Evolutionary conservation across 495 filamentous ascomycete species (phyloP).

Genomic region (Glarea lozoyensis): DNA sequence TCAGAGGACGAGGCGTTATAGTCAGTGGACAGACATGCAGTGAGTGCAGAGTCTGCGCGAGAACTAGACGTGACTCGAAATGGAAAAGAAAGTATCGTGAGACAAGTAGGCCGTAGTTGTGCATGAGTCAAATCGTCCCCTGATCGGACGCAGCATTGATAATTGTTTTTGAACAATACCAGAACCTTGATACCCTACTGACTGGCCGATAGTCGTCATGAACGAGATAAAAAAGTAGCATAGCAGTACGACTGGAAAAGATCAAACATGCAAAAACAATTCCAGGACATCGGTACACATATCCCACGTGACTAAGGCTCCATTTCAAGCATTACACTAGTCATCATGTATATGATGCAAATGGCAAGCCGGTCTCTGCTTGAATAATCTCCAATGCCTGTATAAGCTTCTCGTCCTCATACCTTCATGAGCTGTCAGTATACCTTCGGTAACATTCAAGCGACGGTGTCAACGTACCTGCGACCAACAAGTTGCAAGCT

Average conservation of each 20-base stretch:
- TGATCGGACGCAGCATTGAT: too few species aligned
- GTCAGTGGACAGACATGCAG: background rate
- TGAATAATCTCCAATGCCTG: conserved; percentile 25
- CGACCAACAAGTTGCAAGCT: conserved; percentile 44
- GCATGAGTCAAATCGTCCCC: too few species aligned
- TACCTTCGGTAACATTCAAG: background rate
- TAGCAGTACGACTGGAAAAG: too few species aligned
- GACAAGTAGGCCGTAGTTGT: too few species aligned
- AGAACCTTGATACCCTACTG: too few species aligned
- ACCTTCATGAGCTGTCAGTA: conserved; percentile 14
- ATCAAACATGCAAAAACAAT: too few species aligned
- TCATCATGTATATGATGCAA: conserved; percentile 17
- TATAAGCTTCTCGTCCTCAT: conserved; percentile 33
- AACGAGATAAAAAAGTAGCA: too few species aligned
- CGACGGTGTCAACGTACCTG: conserved; percentile 23
- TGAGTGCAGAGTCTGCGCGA: background rate
- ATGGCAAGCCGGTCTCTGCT: conserved; percentile 26
- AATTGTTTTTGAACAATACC: too few species aligned
- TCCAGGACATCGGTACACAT: too few species aligned
- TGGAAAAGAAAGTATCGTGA: too few species aligned
- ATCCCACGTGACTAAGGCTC: background rate
- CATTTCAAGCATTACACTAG: background rate
- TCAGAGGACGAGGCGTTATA: background rate
- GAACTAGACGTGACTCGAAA: too few species aligned
- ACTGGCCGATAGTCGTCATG: too few species aligned